Evolutionary conservation across 2,329 filamentous ascomycete genomes (phyloP).

Genomic region (Claviceps purpurea): DNA sequence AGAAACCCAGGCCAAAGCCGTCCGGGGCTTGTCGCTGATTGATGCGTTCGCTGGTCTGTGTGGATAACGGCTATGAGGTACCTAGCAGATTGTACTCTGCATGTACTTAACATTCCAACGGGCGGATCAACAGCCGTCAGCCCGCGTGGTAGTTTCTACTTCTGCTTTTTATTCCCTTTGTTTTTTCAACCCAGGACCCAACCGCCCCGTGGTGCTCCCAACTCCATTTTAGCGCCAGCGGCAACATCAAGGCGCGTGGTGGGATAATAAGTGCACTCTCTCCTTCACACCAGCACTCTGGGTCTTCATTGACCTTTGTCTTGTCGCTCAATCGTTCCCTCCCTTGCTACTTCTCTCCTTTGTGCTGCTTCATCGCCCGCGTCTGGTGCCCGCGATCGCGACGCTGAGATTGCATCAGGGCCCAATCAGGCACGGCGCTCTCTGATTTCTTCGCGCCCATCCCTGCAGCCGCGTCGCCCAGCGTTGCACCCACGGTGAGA

Average conservation of each 20-base stretch:
- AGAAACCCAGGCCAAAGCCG: no score
- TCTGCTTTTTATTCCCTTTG: background rate
- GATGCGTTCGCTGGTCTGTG: no score
- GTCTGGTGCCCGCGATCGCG: background rate
- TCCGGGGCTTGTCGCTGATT: no score
- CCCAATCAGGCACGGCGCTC: background rate
- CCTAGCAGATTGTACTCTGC: no score
- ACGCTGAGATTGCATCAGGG: slow-evolving; percentile 2
- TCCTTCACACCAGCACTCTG: background rate
- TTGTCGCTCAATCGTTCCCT: background rate
- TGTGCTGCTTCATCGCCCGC: background rate
- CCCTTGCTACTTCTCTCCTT: background rate
- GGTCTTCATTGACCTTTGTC: background rate
- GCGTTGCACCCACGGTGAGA: slow-evolving; percentile 1
- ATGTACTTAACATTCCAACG: no score
- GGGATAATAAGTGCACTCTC: background rate
- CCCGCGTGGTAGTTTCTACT: no score
- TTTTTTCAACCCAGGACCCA: background rate
- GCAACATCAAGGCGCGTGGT: background rate
- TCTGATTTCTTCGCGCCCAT: background rate
- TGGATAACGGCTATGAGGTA: no score
- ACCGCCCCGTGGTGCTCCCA: background rate
- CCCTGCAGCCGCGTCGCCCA: slow-evolving; percentile 2
- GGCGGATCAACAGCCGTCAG: no score
- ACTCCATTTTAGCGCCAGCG: background rate